Evolutionary conservation across 2,329 filamentous ascomycete species (phyloP), one percentile per base, ranked within the genome.

Genomic region (Ciborinia camelliae): DNA sequence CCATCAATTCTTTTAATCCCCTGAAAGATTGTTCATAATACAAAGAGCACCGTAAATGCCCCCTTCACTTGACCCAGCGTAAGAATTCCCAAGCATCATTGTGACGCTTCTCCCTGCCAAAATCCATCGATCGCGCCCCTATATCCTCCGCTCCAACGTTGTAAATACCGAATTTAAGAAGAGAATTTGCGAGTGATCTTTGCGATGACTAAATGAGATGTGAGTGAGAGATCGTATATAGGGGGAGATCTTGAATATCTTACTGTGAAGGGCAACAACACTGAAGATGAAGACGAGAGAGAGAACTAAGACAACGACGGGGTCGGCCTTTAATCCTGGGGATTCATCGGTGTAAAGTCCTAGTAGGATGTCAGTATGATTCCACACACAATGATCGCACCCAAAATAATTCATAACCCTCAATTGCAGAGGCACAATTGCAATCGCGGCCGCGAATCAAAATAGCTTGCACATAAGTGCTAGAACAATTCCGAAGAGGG

Each of bases 241-340:
- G 30, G 30, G 28, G n/a, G n/a, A 18, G 51, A 60, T 30, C 43
- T 15, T 28, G 20, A 26, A 37, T 39, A 35, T 55, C 91, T 73
- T 87, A 98, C 95, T 92, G 82, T 99, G 95, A 76, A 99, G 84
- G 72, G 92, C 93, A 75, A 99, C 95, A 76, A 99, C 95, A 76
- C 90, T 95, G 82, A 99, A 97, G 80, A 99, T 99, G 80, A 99
- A 99, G 68, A 96, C 95, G 74, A 99, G 86, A 75, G 92, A 96
- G 73, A 99, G 84, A 72, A 97, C 95, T 75, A 99, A 85, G 70
- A 99, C 94, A 71, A 99, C 93, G 66, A 99, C 95, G 28, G 95
- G 95, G 78, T 99, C 95, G 70, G 99, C 95, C 83, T 97, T 97
- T 74, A 99, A 83, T 68, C 95, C 95, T 66, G 95, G 95, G 70